Conservation (phyloP, 2,329 filamentous ascomycete genomes). For the Trichoderma endophyticum region DNA sequence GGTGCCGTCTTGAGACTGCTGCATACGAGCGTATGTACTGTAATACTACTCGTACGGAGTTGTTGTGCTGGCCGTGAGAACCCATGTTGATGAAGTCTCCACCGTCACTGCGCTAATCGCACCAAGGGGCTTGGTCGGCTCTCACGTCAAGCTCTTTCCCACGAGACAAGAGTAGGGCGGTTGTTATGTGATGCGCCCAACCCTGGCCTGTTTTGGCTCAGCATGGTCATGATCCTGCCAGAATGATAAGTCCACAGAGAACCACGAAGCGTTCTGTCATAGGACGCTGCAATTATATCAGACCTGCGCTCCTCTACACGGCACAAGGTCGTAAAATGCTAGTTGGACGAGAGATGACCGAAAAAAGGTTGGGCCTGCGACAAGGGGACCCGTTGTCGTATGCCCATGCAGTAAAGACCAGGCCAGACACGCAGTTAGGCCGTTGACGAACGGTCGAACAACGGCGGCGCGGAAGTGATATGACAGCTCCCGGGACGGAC, state of each 20-base stretch:
- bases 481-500: conserved; percentile 13
- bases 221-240: not conserved
- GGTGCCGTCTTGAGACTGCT: conserved; percentile 3
- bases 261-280: not conserved
- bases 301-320: not conserved
- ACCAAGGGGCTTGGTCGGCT: not conserved
- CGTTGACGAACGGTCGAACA: conserved; percentile 14
- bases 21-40: not conserved
- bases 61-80: not conserved
- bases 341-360: conserved; percentile 13
- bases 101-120: conserved; percentile 4
- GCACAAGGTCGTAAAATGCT: not conserved
- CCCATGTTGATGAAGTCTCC: conserved; percentile 1
- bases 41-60: not conserved
- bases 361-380: conserved; percentile 2
- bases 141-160: not conserved
- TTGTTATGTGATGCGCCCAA: not conserved
- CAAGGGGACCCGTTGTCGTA: conserved; percentile 10
- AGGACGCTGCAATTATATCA: not conserved
- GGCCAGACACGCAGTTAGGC: conserved; percentile 14
- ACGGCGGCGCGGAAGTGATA: conserved; percentile 8
- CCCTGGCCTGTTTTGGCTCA: not conserved
- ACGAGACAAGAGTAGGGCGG: not conserved
- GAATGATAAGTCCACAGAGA: not conserved
- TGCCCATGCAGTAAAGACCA: conserved; percentile 9